Evolutionary conservation across 129 eudicot genomes (phyloP), one percentile per base, ranked within the genome.

Genomic region (Flaveria sonorensis): DNA sequence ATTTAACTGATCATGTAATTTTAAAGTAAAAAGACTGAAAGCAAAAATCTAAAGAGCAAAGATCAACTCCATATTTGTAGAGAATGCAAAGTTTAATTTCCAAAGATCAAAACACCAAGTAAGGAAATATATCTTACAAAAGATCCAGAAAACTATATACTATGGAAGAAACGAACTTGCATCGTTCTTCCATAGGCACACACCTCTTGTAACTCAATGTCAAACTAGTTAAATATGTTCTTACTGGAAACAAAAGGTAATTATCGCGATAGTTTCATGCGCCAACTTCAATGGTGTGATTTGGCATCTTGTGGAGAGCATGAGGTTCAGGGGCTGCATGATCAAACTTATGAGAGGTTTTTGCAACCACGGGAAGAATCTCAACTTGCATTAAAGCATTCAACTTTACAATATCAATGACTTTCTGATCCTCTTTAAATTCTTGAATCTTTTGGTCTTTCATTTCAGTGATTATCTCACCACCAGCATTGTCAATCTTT

Each of bases 381-480:
- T 65, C 80, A 50, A 19, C n/a, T 1, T 39, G 21, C 21, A 47
- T 21, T 16, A 75, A 28, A 13, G 75, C 60, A 30, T 73, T 81
- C 24, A 85, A 81, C 77, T 79, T 79, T 57, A 74, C 72, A 10
- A 87, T 71, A 36, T 85, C 88, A 30, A 81, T 69, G 19, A 83
- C 82, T 18, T 86, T 79, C 53, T 88, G 86, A 10, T 81, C 40
- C 40, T 36, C 88, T 55, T 48, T 85, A 7, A 85, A 16, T 40
- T 76, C 87, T 6, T 79, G 77, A 10, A 65, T 40, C 32, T 73
- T 86, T 30, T 48, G 64, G 4, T 87, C 77, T 13, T 77, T 84
- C 43, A 74, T 28, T 8, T n/a, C 36, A 6, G 46, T 57, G 15
- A 60, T 52, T 18, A 77, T 43, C 16, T 8, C 60, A 51, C 48